phyloP scores from a whole-genome alignment of 75 land plant species.

The Pinus tabuliformis region DNA sequence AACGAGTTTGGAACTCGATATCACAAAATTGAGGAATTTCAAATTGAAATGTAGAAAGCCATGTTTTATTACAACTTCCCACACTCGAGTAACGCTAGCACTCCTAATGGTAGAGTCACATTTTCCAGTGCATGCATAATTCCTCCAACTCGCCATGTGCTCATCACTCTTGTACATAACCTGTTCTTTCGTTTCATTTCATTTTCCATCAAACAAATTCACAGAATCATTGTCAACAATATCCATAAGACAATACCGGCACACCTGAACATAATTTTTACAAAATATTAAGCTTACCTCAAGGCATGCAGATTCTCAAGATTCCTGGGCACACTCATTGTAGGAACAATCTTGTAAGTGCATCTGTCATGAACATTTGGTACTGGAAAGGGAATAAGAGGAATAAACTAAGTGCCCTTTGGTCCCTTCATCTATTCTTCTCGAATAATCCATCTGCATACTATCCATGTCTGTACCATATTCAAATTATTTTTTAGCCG shows the following conservation, averaged over 20 bases:
- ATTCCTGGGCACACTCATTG: constrained; percentile 35
- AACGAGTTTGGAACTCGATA: no score
- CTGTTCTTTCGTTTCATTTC: constrained; percentile 63
- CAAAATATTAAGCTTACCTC: no score
- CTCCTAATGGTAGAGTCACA: no score
- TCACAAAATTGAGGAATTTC: no score
- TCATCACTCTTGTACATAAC: constrained; percentile 54
- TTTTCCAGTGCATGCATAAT: constrained; percentile 56
- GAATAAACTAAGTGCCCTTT: constrained; percentile 50
- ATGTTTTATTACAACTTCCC: no score
- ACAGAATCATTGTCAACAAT: no score
- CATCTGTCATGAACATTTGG: constrained; percentile 41
- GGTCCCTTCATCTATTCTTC: constrained; percentile 44
- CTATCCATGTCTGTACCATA: constrained; percentile 79
- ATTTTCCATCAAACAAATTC: no score
- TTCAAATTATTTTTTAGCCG: no score
- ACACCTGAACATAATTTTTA: no score
- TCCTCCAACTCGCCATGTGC: constrained; percentile 51
- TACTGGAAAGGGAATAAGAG: constrained; percentile 49
- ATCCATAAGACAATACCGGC: no score
- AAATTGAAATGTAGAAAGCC: no score
- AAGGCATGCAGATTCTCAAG: constrained; percentile 44
- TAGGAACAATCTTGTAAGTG: constrained; percentile 43
- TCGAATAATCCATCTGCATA: constrained; percentile 45
- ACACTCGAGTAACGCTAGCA: no score